Conservation (phyloP, 2,329 filamentous ascomycete species). For the Xylaria digitata region DNA sequence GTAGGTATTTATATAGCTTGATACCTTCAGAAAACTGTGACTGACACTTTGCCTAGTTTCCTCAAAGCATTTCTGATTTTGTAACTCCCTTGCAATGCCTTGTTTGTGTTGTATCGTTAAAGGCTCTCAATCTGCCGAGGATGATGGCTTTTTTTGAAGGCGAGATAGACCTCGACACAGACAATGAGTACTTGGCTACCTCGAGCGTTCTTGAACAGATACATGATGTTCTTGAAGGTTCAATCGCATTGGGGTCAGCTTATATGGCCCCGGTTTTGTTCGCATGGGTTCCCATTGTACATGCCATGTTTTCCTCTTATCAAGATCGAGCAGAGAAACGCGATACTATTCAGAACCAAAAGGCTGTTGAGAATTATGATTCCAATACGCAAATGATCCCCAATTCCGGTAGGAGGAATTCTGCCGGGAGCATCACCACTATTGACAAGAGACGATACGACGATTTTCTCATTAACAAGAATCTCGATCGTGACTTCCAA, state of each 20-base stretch:
- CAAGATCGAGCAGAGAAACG: constrained; percentile 70
- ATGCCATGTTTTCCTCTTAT: constrained; percentile 74
- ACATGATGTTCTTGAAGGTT: constrained; percentile 74
- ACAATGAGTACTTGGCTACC: constrained; percentile 72
- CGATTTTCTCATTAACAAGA: constrained; percentile 64
- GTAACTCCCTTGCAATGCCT: constrained; percentile 75
- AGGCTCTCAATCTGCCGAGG: constrained; percentile 73
- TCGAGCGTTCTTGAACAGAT: constrained; percentile 77
- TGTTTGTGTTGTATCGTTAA: constrained; percentile 75
- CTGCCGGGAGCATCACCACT: constrained; percentile 70
- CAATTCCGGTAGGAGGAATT: constrained; percentile 63
- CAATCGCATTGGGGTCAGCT: constrained; percentile 65
- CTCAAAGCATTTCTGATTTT: constrained; percentile 55
- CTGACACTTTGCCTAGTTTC: constrained; percentile 51
- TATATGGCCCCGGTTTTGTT: constrained; percentile 80
- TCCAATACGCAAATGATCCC: constrained; percentile 60
- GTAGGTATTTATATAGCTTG: constrained; percentile 54
- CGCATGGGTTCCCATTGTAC: constrained; percentile 82
- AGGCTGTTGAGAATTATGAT: constrained; percentile 64
- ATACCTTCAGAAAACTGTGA: constrained; percentile 47
- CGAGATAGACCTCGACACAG: constrained; percentile 56
- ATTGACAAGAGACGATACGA: constrained; percentile 71
- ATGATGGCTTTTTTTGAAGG: constrained; percentile 69
- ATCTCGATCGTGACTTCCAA: constrained; percentile 63
- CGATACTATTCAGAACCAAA: constrained; percentile 68